phyloP scores from a whole-genome alignment of 805 yeast genomes.

The Suhomyces vadensis region DNA sequence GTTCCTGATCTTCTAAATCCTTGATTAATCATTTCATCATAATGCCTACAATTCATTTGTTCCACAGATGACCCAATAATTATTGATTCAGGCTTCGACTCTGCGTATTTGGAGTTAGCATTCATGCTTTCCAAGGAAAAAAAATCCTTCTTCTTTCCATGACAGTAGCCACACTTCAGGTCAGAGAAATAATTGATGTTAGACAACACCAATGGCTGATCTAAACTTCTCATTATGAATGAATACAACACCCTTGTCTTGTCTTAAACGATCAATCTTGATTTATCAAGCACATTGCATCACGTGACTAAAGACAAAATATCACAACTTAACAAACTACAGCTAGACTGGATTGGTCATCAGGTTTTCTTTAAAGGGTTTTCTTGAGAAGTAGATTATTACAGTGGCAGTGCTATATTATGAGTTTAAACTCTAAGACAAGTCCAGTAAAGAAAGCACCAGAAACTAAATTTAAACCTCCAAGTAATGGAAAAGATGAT shows the following conservation, averaged over 20 bases:
- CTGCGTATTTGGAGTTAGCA: slow-evolving; percentile 6
- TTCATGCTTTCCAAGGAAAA: slow-evolving; percentile 41
- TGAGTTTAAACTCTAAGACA: slow-evolving; percentile 13
- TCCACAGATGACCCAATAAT: slow-evolving; percentile 44
- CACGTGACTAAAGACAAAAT: not conserved
- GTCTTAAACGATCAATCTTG: too few species aligned
- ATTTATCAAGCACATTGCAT: too few species aligned
- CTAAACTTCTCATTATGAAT: not conserved
- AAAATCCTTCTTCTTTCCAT: slow-evolving; percentile 43
- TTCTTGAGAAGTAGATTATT: not conserved
- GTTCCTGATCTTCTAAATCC: slow-evolving; percentile 83
- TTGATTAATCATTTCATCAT: slow-evolving; percentile 64
- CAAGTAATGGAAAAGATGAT: slow-evolving; percentile 3
- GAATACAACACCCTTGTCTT: too few species aligned
- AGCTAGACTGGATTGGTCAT: not conserved
- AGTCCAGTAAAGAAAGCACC: slow-evolving; percentile 14
- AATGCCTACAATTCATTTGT: slow-evolving; percentile 50
- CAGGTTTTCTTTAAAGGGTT: not conserved
- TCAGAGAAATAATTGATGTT: slow-evolving; percentile 47
- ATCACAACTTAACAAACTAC: not conserved
- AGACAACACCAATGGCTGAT: slow-evolving; percentile 35
- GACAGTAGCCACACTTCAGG: slow-evolving; percentile 72
- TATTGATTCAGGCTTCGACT: slow-evolving; percentile 20
- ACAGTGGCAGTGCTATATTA: slow-evolving; percentile 1
- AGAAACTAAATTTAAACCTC: slow-evolving; percentile 2